A percentile compares a stretch with the other conserved stretches of the same genome.
Evolutionary conservation across 163 green algal genomes (phyloP).

Genomic region (Scenedesmus sp.): DNA sequence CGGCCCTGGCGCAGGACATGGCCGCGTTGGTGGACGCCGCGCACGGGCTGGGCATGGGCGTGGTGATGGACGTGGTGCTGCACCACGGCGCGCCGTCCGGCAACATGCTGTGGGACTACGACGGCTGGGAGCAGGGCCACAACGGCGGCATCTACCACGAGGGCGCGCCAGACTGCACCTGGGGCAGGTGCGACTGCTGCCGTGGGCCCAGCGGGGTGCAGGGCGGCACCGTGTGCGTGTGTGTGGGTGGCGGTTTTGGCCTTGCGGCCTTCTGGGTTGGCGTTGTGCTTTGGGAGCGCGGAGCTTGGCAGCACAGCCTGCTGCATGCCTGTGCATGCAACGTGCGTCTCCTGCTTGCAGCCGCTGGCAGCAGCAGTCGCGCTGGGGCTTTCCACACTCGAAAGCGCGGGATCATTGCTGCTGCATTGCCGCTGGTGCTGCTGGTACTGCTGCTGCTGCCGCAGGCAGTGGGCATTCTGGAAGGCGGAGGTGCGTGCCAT

Average conservation of each 20-base stretch:
- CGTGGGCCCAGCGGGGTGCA: no score
- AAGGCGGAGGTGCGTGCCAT: conserved; percentile 53
- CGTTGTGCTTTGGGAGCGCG: no score
- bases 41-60: conserved; percentile 70
- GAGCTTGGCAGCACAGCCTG: no score
- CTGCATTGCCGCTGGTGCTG: not conserved
- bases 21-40: conserved; percentile 71
- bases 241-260: no score
- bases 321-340: no score
- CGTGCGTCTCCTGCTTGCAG: no score
- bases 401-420: no score
- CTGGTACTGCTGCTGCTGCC: not conserved
- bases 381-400: no score
- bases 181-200: conserved; percentile 60
- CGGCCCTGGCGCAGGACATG: conserved; percentile 62
- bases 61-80: conserved; percentile 74
- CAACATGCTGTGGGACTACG: conserved; percentile 71
- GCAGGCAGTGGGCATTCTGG: conserved; percentile 22
- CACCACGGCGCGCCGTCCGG: conserved; percentile 67
- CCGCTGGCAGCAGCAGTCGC: no score
- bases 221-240: no score
- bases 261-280: no score
- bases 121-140: conserved; percentile 64
- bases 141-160: conserved; percentile 79
- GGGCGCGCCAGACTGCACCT: conserved; percentile 64